Base-by-base conservation (phyloP, 2,329 filamentous ascomycete genomes). In the Coniella vitis region DNA sequence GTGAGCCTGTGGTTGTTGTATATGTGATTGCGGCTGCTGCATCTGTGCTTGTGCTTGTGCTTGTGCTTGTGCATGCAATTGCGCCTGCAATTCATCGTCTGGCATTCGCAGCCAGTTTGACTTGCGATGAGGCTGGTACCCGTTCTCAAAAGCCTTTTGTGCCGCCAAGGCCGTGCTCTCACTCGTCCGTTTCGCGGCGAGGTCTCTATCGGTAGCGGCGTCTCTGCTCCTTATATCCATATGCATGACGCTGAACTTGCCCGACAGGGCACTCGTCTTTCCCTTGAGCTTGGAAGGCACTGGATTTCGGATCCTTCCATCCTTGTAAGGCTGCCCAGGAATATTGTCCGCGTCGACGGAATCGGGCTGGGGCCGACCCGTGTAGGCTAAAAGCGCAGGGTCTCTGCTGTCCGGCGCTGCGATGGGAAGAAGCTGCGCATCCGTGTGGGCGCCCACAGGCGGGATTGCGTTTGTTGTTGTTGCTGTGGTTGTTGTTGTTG, bases 191-290 rank as follows among this genome's bases (percentile, higher is more conserved):
- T 81, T 79, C 5, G 79, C 79, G 39, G 76, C 73, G 45, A 73
- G 72, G 58, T 75, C 71, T 41, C 76, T 68, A 36, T 73, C 68
- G 44, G 73, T 65, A 35, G 72, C 69, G 49, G 73, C 69, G 53
- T 64, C 59, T 65, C 69, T 48, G 66, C 66, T 19, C 44, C 60
- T 58, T 21, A 78, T 66, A 31, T 75, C 72, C 68, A 84, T 81
- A 49, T 81, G 77, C 73, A 84, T 81, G 36, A 83, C 76, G 39
- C 72, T 69, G 60, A 84, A 84, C 55, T 81, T 81, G 22, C 79
- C 79, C 52, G 76, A 76, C 57, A 72, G 74, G 21, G 69, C 67
- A 54, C 76, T 72, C 17, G 75, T 74, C 55, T 75, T 77, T 52
- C 77, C 76, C 59, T 82, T 79, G 47, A 83, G 66, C 60, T 81